Percentiles rank a stretch among this genome's conserved stretches.
These are phyloP conservation scores for Mycena rosella DNA, from an alignment of 768 basidiomycete species.

Conservation along the genomic window DNA sequence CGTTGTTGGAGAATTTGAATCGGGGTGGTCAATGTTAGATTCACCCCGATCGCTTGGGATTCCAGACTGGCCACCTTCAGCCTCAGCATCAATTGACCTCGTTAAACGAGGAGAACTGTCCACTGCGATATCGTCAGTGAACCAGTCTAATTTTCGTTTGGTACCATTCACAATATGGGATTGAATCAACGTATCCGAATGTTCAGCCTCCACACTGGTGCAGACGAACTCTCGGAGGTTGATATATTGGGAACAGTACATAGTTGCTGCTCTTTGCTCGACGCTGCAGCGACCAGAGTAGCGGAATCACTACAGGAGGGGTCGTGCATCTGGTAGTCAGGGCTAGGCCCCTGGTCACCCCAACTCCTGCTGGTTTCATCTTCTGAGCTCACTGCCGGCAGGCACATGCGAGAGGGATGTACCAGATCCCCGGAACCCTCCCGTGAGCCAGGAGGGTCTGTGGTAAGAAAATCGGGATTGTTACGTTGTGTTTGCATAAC, in stretches of 20 bases:
- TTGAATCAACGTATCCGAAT: background rate
- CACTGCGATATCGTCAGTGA: constrained; percentile 6
- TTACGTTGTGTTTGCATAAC: constrained; percentile 14
- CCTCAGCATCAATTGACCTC: too few species aligned
- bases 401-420: too few species aligned
- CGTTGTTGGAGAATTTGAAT: background rate
- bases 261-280: constrained; percentile 17
- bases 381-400: constrained; percentile 23
- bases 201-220: constrained; percentile 9
- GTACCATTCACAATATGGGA: constrained; percentile 14
- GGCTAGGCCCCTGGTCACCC: constrained; percentile 17
- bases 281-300: constrained; percentile 11
- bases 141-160: constrained; percentile 19
- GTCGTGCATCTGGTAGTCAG: constrained; percentile 16
- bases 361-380: constrained; percentile 26
- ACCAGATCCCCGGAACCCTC: constrained; percentile 29
- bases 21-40: background rate
- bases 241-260: constrained; percentile 9
- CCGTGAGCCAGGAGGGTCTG: constrained; percentile 24
- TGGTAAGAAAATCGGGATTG: background rate
- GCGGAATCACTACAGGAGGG: constrained; percentile 11
- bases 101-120: background rate
- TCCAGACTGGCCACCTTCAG: too few species aligned
- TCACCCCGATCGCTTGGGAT: too few species aligned
- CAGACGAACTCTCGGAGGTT: constrained; percentile 8